Conservation (phyloP, 176 grass and related monocot genomes). For the Eragrostis nindensis region DNA sequence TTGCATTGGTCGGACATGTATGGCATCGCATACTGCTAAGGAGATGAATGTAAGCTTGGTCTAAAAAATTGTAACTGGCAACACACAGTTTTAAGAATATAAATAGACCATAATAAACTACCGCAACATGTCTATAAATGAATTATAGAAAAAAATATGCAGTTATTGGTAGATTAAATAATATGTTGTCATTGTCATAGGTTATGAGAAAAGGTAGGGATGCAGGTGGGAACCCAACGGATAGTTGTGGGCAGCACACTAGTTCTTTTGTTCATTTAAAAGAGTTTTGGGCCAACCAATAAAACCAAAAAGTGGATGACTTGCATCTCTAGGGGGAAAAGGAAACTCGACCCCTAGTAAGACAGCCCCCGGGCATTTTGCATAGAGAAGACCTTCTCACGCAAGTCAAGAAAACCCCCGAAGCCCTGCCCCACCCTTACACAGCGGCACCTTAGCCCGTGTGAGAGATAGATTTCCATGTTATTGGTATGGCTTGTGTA, state of each 20-base stretch:
- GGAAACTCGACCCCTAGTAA: too few relatives aligned
- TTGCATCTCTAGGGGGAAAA: background rate
- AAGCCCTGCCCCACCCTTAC: too few relatives aligned
- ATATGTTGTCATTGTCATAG: slow-evolving; percentile 16
- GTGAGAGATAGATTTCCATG: background rate
- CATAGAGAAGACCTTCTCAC: too few relatives aligned
- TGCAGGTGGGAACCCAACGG: background rate
- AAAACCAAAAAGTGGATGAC: background rate
- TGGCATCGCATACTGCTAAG: background rate
- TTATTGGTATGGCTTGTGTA: background rate
- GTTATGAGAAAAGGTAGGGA: background rate
- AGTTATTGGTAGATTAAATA: slow-evolving; percentile 5
- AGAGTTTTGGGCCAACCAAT: background rate
- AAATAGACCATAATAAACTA: slow-evolving; percentile 17
- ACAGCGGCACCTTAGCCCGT: too few relatives aligned
- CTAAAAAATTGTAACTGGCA: background rate
- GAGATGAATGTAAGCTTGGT: background rate
- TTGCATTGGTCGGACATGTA: background rate
- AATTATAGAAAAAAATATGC: background rate
- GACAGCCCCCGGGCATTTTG: too few relatives aligned
- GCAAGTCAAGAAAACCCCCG: too few relatives aligned
- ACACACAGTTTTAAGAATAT: background rate
- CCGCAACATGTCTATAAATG: background rate
- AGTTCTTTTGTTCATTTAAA: background rate
- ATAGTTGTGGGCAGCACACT: too few relatives aligned